Evolutionary conservation across 2,329 filamentous ascomycete species (phyloP), one percentile per base, ranked within the genome.

Genomic region (Diaporthe aspalathi): DNA sequence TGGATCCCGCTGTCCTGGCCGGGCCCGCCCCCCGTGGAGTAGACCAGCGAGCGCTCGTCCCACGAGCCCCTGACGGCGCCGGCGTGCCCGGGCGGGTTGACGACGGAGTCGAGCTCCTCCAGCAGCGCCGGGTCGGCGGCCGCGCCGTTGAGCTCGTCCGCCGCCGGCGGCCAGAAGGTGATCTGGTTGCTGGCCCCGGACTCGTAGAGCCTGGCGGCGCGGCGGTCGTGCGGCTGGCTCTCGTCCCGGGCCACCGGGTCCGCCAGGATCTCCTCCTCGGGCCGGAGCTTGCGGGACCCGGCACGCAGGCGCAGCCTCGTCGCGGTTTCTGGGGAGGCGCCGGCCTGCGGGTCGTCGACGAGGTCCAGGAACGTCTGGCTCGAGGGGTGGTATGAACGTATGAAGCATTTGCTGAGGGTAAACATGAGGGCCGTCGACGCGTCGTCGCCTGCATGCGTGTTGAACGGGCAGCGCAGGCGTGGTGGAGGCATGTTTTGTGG

Each of bases 331-430:
- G 22, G 16, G 9, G 54, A 43, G 40, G 5, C 35, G 57, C 40
- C 11, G 27, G 40, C 73, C 40, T 78, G 62, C 3, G 84, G 79
- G 72, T 88, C 85, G 73, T 90, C 84, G 7, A 91, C 85, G 0
- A 92, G 77, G 74, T 92, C 90, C 6, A 92, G 68, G 75, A 89
- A 92, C 0, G 89, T 83, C 27, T 82, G 83, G 73, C 85, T 85
- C 2, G 83, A 81, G 16, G 83, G 78, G 65, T 87, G 84, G 76
- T 92, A 92, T 3, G 84, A 83, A 29, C 87, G 84, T 54, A 90
- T 79, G 53, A 86, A 85, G 14, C 87, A 90, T 67, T 86, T 84
- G 47, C 84, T 83, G 12, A 89, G 81, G 7, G 87, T 86, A 63
- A 88, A 86, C 5, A 84, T 80, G 17, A 80, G 77, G 5, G 76